Evolutionary conservation across 768 basidiomycete genomes (phyloP).

Genomic region (Goffeauzyma gilvescens): DNA sequence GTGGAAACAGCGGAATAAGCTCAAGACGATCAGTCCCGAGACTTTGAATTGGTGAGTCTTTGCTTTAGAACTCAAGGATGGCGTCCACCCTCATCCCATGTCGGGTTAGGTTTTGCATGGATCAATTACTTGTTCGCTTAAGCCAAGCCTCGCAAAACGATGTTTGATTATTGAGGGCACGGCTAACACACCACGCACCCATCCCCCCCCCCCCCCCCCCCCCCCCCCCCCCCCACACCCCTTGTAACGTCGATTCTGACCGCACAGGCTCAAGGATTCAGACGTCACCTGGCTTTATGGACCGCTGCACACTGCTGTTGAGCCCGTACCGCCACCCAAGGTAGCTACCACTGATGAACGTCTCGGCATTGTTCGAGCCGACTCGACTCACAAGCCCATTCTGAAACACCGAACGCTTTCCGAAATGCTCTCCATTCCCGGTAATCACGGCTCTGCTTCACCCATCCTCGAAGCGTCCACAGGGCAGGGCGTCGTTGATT

Average conservation of each 20-base stretch:
- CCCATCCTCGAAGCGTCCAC: constrained; percentile 40
- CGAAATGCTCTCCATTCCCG: constrained; percentile 65
- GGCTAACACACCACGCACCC: too few species aligned
- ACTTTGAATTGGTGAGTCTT: constrained; percentile 88
- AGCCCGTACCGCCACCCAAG: constrained; percentile 54
- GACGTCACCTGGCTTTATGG: constrained; percentile 99
- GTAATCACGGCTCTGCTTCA: constrained; percentile 43
- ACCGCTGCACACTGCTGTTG: constrained; percentile 81
- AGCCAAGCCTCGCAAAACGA: not conserved
- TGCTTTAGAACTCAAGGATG: too few species aligned
- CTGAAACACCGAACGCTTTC: constrained; percentile 85
- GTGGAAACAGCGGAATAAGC: constrained; percentile 96
- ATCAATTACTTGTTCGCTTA: too few species aligned
- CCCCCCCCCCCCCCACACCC: not conserved
- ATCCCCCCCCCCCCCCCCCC: not conserved
- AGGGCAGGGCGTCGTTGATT: constrained; percentile 32
- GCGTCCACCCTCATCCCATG: too few species aligned
- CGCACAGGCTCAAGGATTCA: constrained; percentile 86
- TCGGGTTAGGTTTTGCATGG: too few species aligned
- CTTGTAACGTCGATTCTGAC: not conserved
- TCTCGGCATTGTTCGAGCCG: constrained; percentile 37
- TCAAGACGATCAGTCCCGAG: constrained; percentile 87
- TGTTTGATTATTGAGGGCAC: too few species aligned
- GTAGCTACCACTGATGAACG: constrained; percentile 38
- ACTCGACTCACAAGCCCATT: constrained; percentile 49